These are phyloP conservation scores for Wallacemonas rigidus DNA, from an alignment of 208 protist species.

Conservation along the genomic window DNA sequence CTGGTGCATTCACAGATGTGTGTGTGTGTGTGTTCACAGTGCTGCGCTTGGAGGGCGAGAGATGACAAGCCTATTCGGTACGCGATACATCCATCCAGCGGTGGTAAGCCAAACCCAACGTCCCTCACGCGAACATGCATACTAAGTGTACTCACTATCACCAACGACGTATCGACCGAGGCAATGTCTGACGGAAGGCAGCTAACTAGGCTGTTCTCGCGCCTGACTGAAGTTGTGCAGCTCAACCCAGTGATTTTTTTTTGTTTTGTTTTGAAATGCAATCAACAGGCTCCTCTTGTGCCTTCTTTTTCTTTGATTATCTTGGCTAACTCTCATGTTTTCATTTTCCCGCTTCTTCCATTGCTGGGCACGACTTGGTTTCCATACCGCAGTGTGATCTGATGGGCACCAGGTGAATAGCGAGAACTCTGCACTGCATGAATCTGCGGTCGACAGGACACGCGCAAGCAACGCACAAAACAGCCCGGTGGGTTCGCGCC, in stretches of 20 bases:
- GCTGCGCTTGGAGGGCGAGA: too few species aligned
- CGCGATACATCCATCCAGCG: too few species aligned
- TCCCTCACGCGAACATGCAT: too few species aligned
- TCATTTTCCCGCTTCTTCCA: not conserved
- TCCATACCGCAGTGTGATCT: too few species aligned
- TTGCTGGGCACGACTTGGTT: too few species aligned
- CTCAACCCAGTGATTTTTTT: slow-evolving; percentile 5
- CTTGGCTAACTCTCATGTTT: not conserved
- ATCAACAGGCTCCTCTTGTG: not conserved
- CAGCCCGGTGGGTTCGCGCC: slow-evolving; percentile 1
- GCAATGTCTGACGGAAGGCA: not conserved
- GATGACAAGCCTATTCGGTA: too few species aligned
- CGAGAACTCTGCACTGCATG: too few species aligned
- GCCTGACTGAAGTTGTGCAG: slow-evolving; percentile 22
- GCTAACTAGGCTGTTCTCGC: slow-evolving; percentile 9
- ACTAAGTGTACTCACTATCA: too few species aligned
- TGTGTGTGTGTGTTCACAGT: not conserved
- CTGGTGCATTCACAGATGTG: not conserved
- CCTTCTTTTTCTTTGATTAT: slow-evolving; percentile 19
- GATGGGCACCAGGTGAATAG: too few species aligned
- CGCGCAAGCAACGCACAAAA: not conserved
- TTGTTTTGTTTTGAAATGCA: slow-evolving; percentile 17
- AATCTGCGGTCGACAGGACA: not conserved
- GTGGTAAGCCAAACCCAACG: too few species aligned
- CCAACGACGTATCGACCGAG: too few species aligned